These are phyloP conservation scores for Solanum hybrid DNA, from an alignment of 305 asterid species.

Conservation along the genomic window DNA sequence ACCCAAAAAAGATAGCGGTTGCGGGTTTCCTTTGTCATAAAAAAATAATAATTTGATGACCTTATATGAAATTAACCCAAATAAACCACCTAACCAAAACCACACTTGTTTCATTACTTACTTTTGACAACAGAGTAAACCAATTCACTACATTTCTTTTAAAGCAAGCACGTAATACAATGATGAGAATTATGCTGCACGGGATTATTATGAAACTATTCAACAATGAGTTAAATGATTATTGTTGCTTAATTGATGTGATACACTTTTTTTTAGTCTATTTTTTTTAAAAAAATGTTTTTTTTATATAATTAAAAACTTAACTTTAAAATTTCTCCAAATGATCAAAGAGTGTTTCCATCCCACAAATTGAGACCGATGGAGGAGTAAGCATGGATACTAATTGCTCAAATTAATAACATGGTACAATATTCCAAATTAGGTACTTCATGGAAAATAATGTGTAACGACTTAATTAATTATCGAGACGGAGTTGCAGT, in stretches of 20 bases:
- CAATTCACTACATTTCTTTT: background rate
- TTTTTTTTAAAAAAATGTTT: too few species aligned
- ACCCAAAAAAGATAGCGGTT: too few species aligned
- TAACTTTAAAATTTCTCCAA: background rate
- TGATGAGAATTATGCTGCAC: background rate
- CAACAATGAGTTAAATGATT: background rate
- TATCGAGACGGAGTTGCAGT: slow-evolving; percentile 28
- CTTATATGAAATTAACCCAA: background rate
- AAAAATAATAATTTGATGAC: too few species aligned
- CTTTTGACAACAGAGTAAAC: too few species aligned
- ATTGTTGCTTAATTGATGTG: too few species aligned
- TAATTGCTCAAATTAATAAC: background rate
- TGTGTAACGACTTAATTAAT: background rate
- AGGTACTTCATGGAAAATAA: background rate
- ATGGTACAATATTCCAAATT: background rate
- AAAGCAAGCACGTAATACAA: background rate
- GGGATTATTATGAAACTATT: background rate
- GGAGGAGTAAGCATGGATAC: background rate
- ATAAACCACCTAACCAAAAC: background rate
- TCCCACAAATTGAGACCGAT: background rate
- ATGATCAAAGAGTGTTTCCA: background rate
- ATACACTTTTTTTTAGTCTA: too few species aligned
- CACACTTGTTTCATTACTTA: too few species aligned
- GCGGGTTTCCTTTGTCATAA: too few species aligned
- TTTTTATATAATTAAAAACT: too few species aligned